Evolutionary conservation across 805 yeast species (phyloP).

Genomic region (Starmera caribaea): DNA sequence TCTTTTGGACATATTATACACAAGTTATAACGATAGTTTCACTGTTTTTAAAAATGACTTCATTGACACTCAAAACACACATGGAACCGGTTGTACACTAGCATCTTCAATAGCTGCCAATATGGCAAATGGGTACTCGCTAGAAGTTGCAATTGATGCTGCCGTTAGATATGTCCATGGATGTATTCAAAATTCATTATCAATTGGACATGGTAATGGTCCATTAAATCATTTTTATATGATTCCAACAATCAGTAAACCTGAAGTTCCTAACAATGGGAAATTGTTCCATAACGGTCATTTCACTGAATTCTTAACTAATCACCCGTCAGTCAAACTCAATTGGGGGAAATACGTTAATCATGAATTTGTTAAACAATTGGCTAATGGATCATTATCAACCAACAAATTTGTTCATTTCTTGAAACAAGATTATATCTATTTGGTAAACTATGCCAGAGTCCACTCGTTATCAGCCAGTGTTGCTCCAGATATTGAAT

Average conservation of each 20-base stretch:
- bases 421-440: conserved; percentile 53
- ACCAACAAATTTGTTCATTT: conserved; percentile 42
- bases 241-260: conserved; percentile 4
- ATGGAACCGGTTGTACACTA: conserved; percentile 89
- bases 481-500: conserved; percentile 45
- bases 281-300: conserved; percentile 11
- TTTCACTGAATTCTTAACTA: conserved; percentile 39
- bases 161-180: conserved; percentile 59
- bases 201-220: conserved; percentile 50
- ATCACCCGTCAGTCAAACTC: conserved; percentile 44
- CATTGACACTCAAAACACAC: conserved; percentile 46
- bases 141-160: conserved; percentile 40
- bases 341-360: conserved; percentile 50
- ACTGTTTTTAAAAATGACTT: conserved; percentile 38
- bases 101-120: conserved; percentile 75
- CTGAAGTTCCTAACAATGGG: not conserved
- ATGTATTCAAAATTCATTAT: conserved; percentile 41
- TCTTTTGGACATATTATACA: conserved; percentile 46
- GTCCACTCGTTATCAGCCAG: conserved; percentile 57
- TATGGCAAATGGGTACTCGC: conserved; percentile 42
- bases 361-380: conserved; percentile 49
- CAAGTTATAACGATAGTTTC: conserved; percentile 24
- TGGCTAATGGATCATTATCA: conserved; percentile 44
- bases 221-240: conserved; percentile 63
- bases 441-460: conserved; percentile 57